Evolutionary conservation across 805 yeast genomes (phyloP), one percentile per base, ranked within the genome.

Genomic region (Kluyveromyces lactis): DNA sequence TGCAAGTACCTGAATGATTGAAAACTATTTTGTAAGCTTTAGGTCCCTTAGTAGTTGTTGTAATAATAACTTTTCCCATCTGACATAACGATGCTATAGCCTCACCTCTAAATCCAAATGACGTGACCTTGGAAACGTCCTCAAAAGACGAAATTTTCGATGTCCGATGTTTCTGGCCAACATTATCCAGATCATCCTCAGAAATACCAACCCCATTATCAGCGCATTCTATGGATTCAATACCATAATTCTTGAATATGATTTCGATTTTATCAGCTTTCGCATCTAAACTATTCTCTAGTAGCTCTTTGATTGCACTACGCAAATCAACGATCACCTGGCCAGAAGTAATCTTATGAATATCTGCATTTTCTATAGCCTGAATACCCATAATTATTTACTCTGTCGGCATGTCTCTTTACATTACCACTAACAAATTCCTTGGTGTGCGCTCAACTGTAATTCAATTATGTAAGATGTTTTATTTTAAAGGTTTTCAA

Each of bases 281-380:
- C 0, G 97, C 92, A 62, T 92, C 98, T 5, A 90, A 63, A 23
- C 92, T 66, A 56, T 90, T 90, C 52, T 90, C 98, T 2, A 92
- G 69, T 1, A 89, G 63, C 56, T 90, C 98, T 55, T 90, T 90
- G 23, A 82, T 78, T 0, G 85, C 82, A 0, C 90, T 77, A 0
- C 75, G 67, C 31, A 92, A 61, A 50, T 85, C 95, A 4, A 79
- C 73, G 10, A 92, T 83, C 11, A 92, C 97, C 58, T 92, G 98
- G 0, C 96, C 96, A 0, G 97, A 86, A 0, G 96, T 86, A 42
- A 90, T 76, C 43, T 72, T 68, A 47, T 83, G 85, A 5, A 87
- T 70, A 48, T 89, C 95, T 8, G 51, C 49, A 1, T 47, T 46
- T 26, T 65, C 67, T 19, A 79, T 73, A 4, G 67, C 65, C 26